phyloP scores from a whole-genome alignment of 2,329 filamentous ascomycete genomes.

The Tolypocladium tropicale region DNA sequence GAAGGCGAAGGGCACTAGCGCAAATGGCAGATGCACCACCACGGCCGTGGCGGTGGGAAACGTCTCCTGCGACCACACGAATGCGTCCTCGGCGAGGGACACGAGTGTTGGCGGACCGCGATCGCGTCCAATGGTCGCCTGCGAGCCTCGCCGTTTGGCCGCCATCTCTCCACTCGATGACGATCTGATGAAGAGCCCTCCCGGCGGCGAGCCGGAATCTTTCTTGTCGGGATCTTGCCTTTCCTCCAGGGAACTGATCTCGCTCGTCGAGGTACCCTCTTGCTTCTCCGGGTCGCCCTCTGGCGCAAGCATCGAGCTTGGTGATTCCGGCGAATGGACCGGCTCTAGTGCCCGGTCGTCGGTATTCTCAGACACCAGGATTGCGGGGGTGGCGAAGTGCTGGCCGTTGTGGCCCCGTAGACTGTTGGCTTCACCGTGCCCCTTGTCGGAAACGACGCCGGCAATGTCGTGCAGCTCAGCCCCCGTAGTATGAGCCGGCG shows the following conservation, averaged over 20 bases:
- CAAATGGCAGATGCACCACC: constrained; percentile 53
- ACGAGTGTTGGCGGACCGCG: constrained; percentile 34
- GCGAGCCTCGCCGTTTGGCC: background rate
- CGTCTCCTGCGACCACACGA: constrained; percentile 55
- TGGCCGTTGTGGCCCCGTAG: background rate
- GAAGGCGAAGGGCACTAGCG: constrained; percentile 61
- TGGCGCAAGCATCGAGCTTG: background rate
- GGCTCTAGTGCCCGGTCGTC: constrained; percentile 5
- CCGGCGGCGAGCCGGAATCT: background rate
- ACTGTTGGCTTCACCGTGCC: background rate
- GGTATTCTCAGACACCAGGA: constrained; percentile 8
- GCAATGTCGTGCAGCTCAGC: background rate
- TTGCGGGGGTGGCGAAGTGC: constrained; percentile 5
- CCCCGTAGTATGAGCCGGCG: background rate
- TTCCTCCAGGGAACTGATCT: constrained; percentile 4
- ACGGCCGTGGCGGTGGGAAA: constrained; percentile 62
- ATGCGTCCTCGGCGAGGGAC: constrained; percentile 33
- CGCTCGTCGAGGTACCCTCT: background rate
- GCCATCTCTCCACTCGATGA: background rate
- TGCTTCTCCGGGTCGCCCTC: background rate
- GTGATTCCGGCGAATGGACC: constrained; percentile 1
- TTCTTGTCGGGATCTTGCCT: background rate
- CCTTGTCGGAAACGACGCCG: background rate
- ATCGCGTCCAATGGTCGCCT: background rate
- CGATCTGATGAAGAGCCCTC: background rate